phyloP scores from a whole-genome alignment of 257 asterid genomes.

The Solanum paucissectum region DNA sequence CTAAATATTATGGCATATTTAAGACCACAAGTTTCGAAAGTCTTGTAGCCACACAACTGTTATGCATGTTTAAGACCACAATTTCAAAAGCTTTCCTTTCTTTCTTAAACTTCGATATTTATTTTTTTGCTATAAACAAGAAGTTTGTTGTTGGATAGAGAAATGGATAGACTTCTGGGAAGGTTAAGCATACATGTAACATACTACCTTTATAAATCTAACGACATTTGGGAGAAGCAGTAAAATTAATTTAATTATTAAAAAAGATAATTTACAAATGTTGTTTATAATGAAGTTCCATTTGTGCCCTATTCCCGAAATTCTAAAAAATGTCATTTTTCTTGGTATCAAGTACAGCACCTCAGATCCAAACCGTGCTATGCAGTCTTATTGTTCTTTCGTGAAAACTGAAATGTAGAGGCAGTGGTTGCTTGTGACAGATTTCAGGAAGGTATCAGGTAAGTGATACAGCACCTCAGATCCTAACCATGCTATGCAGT shows the following conservation, averaged over 20 bases:
- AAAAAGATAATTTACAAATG: not conserved
- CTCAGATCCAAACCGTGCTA: not conserved
- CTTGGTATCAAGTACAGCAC: not conserved
- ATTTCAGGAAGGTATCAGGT: not conserved
- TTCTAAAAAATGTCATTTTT: not conserved
- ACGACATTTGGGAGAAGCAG: not conserved
- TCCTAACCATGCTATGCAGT: not conserved
- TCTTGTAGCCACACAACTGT: not conserved
- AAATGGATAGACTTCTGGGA: not conserved
- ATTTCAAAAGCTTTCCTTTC: not conserved
- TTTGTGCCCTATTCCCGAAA: not conserved
- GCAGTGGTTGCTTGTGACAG: not conserved
- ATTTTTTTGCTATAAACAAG: not conserved
- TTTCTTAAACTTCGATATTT: not conserved
- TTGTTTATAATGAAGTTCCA: not conserved
- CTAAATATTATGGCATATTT: not conserved
- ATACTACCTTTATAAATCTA: not conserved
- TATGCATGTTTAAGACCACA: not conserved
- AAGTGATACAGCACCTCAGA: not conserved
- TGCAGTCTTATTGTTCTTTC: not conserved
- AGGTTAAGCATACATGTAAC: not conserved
- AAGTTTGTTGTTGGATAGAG: not conserved
- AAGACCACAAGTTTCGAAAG: not conserved
- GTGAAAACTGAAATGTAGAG: not conserved
- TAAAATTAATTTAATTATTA: not conserved